Base-by-base conservation (phyloP, 805 yeast species). In the Metschnikowia kunwiensis region DNA sequence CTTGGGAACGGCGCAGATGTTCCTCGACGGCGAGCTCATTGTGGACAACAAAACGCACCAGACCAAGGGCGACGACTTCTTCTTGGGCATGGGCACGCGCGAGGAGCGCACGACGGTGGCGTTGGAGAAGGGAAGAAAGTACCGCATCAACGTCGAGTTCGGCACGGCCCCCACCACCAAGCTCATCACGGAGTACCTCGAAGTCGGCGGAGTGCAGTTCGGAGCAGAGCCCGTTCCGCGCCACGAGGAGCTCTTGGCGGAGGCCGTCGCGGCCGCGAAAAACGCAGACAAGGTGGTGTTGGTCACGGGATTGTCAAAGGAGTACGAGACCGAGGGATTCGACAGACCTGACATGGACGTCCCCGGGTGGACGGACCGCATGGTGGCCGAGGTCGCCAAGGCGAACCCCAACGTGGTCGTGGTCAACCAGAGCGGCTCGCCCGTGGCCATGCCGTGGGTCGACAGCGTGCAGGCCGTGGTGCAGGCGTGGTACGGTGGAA, bases 31-130 rank as follows among this genome's bases (percentile, higher is more conserved):
- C 38, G 48, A 71, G 47, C 58, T 77, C 38, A 60, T 80, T 21
- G 72, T 77, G 33, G 82, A 79, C 54, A 77, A 78, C 58, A 70
- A 65, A 47, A 72, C 77, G 28, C 54, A 65, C 18, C 84, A 80
- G 59, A 57, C 45, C 3, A 51, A 48, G 19, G 84, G 82, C 9
- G 55, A 60, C 22, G 61, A 71, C 3, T 78, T 76, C 61, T 75
- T 75, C 54, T 51, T 63, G 39, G 74, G 75, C 11, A 49, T 61
- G 53, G 85, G 82, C 32, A 71, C 84, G 11, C 49, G 66, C 24
- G 82, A 78, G 54, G 77, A 61, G 45, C 57, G 48, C 7, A 70
- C 70, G 3, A 45, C 52, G 5, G 49, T 70, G 21, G 25, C 46
- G 1, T 57, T 77, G 38, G 65, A 60, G 33, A 64, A 62, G 40